Percentiles rank a stretch among this genome's conserved stretches.
Conservation (phyloP, 2,329 filamentous ascomycete genomes). For the Dactylellina sp. region DNA sequence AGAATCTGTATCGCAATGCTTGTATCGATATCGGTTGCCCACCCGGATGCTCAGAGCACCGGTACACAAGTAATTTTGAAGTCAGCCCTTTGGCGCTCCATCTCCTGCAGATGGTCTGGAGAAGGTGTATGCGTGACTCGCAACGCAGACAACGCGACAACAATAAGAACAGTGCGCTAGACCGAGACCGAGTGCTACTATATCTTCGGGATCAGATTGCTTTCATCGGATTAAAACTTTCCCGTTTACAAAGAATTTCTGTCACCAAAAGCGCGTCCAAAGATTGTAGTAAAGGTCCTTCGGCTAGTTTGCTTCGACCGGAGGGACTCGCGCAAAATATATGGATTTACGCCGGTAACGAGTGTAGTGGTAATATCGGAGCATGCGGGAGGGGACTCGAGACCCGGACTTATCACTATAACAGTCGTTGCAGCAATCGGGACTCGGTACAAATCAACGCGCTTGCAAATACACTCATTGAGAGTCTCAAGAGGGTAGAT, state of each 20-base stretch:
- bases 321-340: background rate
- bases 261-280: background rate
- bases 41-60: background rate
- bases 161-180: no score
- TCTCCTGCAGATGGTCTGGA: conserved; percentile 5
- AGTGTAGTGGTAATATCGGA: background rate
- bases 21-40: background rate
- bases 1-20: background rate
- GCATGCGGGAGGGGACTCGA: background rate
- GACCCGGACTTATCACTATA: conserved; percentile 13
- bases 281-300: background rate
- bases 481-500: conserved; percentile 3
- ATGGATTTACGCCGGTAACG: conserved; percentile 32
- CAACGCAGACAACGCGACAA: conserved; percentile 15
- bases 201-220: no score
- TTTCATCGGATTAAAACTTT: background rate
- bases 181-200: no score
- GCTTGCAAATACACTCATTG: conserved; percentile 11
- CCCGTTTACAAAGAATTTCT: background rate
- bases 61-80: conserved; percentile 1
- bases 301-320: background rate
- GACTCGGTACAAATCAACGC: conserved; percentile 14
- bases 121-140: conserved; percentile 10
- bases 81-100: conserved; percentile 14
- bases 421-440: background rate